Base-by-base conservation (phyloP, 2,329 filamentous ascomycete genomes). In the Rhynchosporium secalis region DNA sequence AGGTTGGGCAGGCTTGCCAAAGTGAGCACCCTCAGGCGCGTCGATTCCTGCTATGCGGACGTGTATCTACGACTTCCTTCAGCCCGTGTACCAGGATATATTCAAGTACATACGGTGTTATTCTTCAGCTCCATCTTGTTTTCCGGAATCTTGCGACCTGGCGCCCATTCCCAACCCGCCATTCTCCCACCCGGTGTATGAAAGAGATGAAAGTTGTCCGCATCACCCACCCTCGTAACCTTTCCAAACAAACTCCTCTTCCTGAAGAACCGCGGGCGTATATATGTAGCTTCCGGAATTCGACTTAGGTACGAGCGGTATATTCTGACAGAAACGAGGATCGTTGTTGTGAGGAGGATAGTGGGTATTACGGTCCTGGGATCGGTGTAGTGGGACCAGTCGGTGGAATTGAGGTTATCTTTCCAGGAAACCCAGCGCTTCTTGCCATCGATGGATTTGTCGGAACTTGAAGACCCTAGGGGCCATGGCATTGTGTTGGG, bases 161-260 rank as follows among this genome's bases (percentile, higher is more conserved):
- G 88, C 66, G 95, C 72, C 92, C 91, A 96, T n/a, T 90, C 92
- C 95, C 95, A 99, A 58, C 95, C 95, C 10, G 89, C 83, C 57
- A 93, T 76, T 68, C 87, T 83, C 10, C 95, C 95, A n/a, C 94
- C 94, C 0, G 95, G 95, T 0, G 92, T 98, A 75, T 99, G 95
- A 75, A 89, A 99, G 54, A 99, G 76, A 69, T 95, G 89, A 75
- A 99, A 97, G 74, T 94, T 94, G 76, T 99, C 95, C 3, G 92
- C 96, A 81, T 99, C 95, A 47, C 96, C 95, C 29, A 99, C 95
- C 69, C 90, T 92, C 12, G 94, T 97, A 47, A 98, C 95, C 65
- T 84, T 84, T 13, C 95, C 95, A 70, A 94, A 89, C 47, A 99
- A 73, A 69, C 86, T 93, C 69, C 90, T 83, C 64, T 81, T 86